phyloP scores from a whole-genome alignment of 2,329 filamentous ascomycete species.

The Talaromyces sp. region DNA sequence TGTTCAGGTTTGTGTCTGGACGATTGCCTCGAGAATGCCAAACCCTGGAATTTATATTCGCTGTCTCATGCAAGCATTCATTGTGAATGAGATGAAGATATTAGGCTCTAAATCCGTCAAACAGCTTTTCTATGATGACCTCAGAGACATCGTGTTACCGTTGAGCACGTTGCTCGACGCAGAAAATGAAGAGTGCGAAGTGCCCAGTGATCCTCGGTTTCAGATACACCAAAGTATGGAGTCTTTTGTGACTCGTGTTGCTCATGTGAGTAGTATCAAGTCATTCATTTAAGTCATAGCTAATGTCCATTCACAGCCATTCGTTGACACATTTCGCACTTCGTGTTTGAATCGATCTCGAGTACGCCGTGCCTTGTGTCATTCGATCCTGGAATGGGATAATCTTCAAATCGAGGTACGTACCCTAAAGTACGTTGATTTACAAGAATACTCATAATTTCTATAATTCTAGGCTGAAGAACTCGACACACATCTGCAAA shows the following conservation, averaged over 20 bases:
- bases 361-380: slow-evolving; percentile 82
- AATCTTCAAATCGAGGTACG: slow-evolving; percentile 71
- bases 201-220: slow-evolving; percentile 69
- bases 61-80: slow-evolving; percentile 70
- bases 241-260: slow-evolving; percentile 55
- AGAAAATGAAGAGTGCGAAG: slow-evolving; percentile 71
- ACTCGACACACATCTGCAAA: slow-evolving; percentile 65
- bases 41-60: slow-evolving; percentile 81
- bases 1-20: slow-evolving; percentile 65
- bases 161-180: slow-evolving; percentile 68
- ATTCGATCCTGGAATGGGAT: slow-evolving; percentile 80
- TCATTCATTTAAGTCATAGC: background rate
- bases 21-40: slow-evolving; percentile 74
- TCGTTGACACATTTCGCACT: slow-evolving; percentile 77
- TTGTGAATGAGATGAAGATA: slow-evolving; percentile 70
- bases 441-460: too few relatives aligned
- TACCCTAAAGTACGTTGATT: background rate
- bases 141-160: slow-evolving; percentile 73
- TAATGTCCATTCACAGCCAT: slow-evolving; percentile 54
- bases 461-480: slow-evolving; percentile 54
- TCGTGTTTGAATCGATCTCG: slow-evolving; percentile 88
- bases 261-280: slow-evolving; percentile 35
- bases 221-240: slow-evolving; percentile 73
- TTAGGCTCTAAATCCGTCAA: slow-evolving; percentile 66
- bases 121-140: slow-evolving; percentile 74